Evolutionary conservation across 2,329 filamentous ascomycete species (phyloP).

Genomic region (Tolypocladium guangdongense): DNA sequence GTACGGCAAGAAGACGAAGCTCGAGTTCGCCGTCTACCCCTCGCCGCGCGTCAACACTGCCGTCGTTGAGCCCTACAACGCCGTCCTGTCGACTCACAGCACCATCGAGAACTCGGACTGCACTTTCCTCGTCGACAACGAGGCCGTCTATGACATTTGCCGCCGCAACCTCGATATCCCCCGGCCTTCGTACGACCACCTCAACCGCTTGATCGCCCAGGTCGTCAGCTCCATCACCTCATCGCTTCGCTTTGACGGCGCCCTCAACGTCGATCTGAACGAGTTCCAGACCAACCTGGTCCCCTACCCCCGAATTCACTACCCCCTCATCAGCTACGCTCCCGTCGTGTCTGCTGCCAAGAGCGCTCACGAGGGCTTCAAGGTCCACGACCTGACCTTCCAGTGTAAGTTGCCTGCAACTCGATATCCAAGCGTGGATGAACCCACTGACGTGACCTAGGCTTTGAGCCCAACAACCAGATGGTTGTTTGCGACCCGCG

Average conservation of each 20-base stretch:
- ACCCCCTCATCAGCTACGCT: conserved; percentile 62
- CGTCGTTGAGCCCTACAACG: conserved; percentile 65
- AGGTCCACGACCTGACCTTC: conserved; percentile 66
- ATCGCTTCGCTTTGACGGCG: conserved; percentile 60
- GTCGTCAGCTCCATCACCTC: conserved; percentile 67
- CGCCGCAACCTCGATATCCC: conserved; percentile 60
- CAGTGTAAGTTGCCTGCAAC: conserved; percentile 45
- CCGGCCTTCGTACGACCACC: conserved; percentile 58
- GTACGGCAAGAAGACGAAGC: conserved; percentile 69
- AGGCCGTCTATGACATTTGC: conserved; percentile 68
- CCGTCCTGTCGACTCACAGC: conserved; percentile 62
- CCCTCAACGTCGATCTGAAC: conserved; percentile 64
- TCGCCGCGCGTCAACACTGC: conserved; percentile 59
- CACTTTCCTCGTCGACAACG: conserved; percentile 67
- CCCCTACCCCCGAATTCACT: conserved; percentile 64
- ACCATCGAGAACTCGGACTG: conserved; percentile 71
- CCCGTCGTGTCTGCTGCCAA: conserved; percentile 62
- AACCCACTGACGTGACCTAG: conserved; percentile 27
- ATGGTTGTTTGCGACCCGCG: conserved; percentile 67
- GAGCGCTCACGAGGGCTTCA: conserved; percentile 81
- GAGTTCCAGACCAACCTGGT: conserved; percentile 72
- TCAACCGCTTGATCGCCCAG: conserved; percentile 64
- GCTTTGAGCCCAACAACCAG: conserved; percentile 70
- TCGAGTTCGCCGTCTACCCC: conserved; percentile 64
- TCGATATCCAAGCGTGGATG: neutral